Evolutionary conservation across 139 green algal species (phyloP), one percentile per base, ranked within the genome.

Genomic region (Chlamydomonas applanata): DNA sequence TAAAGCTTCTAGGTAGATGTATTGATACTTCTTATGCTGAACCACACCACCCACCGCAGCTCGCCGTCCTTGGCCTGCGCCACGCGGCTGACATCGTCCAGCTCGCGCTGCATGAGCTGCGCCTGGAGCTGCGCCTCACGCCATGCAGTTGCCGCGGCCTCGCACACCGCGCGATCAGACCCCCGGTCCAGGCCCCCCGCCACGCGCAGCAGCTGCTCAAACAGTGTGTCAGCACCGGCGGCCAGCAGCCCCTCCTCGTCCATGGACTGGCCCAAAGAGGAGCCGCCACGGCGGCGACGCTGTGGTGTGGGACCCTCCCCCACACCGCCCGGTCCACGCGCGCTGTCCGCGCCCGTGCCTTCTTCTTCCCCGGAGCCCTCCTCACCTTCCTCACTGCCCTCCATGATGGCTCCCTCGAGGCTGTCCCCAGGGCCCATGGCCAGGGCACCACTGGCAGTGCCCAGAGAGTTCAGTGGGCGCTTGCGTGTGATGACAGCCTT

Each of bases 271-370:
- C 27, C 36, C 36, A 20, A 27, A 77, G 4, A 52, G n/a, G 1
- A n/a, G 32, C 77, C 30, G 27, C 76, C 79, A 0, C 79, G 61
- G 4, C 74, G 45, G 33, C 71, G 70, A 0, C 80, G 35, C 72
- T 85, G 75, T 4, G 75, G 80, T 5, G 75, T 85, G 11, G 80
- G 75, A 1, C 80, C 75, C 36, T 81, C 70, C 9, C 4, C 33
- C 60, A 63, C 33, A n/a, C n/a, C n/a, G n/a, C n/a, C n/a, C n/a
- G 30, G 63, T 27, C 35, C 54, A 11, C 63, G 33, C 33, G 4
- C 60, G 27, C 1, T 33, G 67, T 7, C 71, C 72, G 4, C 30
- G 44, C 17, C 74, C 70, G 46, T 79, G 74, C 76, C 77, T 52
- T 75, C 78, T 56, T 79, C 77, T 57, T 32, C 65, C n/a, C 34